These are phyloP conservation scores for Dothiorella sarmentorum DNA, from an alignment of 2,329 filamentous ascomycete genomes.

Conservation along the genomic window DNA sequence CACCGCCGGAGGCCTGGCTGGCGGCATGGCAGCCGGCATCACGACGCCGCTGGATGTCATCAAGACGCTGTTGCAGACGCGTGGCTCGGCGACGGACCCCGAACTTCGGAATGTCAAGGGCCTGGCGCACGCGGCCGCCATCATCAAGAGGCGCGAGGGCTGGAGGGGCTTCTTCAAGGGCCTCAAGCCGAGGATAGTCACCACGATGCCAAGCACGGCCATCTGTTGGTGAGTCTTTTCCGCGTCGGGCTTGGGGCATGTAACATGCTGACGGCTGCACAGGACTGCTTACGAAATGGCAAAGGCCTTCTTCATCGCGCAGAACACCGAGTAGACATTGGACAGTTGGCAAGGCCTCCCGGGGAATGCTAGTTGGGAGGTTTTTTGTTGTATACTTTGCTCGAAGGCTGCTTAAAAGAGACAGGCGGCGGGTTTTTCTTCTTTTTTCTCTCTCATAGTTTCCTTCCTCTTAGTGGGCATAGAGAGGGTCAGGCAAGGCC, in stretches of 20 bases:
- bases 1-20: constrained; percentile 84
- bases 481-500: constrained; percentile 7
- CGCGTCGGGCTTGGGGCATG: neutral
- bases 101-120: constrained; percentile 85
- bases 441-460: no score
- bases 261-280: constrained; percentile 21
- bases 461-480: constrained; percentile 5
- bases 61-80: constrained; percentile 94
- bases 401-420: neutral
- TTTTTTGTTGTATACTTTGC: constrained; percentile 9
- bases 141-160: constrained; percentile 82
- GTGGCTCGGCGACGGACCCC: constrained; percentile 74
- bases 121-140: constrained; percentile 71
- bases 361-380: neutral
- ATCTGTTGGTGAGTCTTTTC: constrained; percentile 80
- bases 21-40: constrained; percentile 86
- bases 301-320: constrained; percentile 62
- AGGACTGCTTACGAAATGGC: constrained; percentile 67
- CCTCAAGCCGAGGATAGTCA: constrained; percentile 84
- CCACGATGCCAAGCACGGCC: constrained; percentile 98
- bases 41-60: constrained; percentile 98
- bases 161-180: constrained; percentile 88
- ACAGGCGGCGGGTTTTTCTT: constrained; percentile 1
- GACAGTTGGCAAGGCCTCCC: neutral
- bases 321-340: constrained; percentile 26